phyloP scores from a whole-genome alignment of 2,329 filamentous ascomycete genomes.

The Xenoacremonium recifei region DNA sequence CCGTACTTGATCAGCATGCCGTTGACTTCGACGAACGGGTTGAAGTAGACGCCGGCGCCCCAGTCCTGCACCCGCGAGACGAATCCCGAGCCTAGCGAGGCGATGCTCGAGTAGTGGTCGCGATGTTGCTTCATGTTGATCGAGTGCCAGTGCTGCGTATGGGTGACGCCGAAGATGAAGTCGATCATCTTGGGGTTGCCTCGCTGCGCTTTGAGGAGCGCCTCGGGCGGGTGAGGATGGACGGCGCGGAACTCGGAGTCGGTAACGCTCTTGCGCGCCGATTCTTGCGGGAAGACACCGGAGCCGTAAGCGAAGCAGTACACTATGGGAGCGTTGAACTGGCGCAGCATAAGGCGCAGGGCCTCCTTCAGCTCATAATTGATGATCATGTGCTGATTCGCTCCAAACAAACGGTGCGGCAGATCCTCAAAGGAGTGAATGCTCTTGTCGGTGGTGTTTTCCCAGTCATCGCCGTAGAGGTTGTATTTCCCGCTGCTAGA shows the following conservation, averaged over 20 bases:
- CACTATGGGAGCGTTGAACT: conserved; percentile 88
- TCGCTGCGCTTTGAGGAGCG: conserved; percentile 81
- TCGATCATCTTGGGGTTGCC: conserved; percentile 95
- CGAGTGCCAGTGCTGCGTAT: conserved; percentile 95
- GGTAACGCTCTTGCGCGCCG: conserved; percentile 51
- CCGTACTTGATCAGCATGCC: conserved; percentile 97
- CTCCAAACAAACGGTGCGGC: conserved; percentile 66
- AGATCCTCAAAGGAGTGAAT: conserved; percentile 45
- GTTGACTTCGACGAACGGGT: conserved; percentile 91
- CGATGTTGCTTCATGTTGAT: conserved; percentile 87
- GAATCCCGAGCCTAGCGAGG: conserved; percentile 77
- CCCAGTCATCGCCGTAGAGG: conserved; percentile 41
- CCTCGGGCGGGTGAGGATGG: conserved; percentile 78
- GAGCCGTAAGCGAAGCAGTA: conserved; percentile 98
- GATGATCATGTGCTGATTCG: conserved; percentile 95
- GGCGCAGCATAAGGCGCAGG: conserved; percentile 80
- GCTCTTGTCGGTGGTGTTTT: conserved; percentile 40
- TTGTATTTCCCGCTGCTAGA: conserved; percentile 32
- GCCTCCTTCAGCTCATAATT: conserved; percentile 94
- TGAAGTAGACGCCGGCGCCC: conserved; percentile 96
- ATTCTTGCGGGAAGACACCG: conserved; percentile 85
- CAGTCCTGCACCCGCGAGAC: conserved; percentile 87
- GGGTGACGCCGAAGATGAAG: conserved; percentile 94
- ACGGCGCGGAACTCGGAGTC: conserved; percentile 60
- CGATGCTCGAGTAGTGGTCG: conserved; percentile 87